A percentile compares a stretch with the other conserved stretches of the same genome.
Conservation (phyloP, 2,329 filamentous ascomycete genomes). For the Graphilbum fragrans region DNA sequence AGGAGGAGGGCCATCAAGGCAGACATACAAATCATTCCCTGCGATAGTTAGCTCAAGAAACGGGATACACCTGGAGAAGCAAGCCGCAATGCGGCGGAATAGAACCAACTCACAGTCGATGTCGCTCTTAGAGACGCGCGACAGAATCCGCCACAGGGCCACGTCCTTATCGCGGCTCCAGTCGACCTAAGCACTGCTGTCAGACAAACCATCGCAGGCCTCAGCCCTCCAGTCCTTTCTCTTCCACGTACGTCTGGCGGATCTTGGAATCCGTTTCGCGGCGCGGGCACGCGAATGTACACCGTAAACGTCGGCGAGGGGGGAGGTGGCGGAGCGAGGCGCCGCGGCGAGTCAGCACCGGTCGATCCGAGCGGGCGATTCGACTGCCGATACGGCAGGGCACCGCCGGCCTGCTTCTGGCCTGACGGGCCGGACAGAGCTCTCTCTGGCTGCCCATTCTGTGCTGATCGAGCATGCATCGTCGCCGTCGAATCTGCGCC, state of each 20-base stretch:
- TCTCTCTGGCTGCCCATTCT: background rate
- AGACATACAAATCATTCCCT: conserved; percentile 62
- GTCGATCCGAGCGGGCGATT: background rate
- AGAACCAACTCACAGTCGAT: conserved; percentile 59
- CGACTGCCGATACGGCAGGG: background rate
- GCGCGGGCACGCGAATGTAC: conserved; percentile 81
- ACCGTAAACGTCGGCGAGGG: conserved; percentile 50
- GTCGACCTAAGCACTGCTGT: conserved; percentile 48
- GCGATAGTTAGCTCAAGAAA: background rate
- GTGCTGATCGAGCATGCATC: background rate
- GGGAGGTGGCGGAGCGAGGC: background rate
- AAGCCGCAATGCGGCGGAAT: background rate
- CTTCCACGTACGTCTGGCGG: conserved; percentile 58
- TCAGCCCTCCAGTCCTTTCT: background rate
- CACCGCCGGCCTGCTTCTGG: background rate
- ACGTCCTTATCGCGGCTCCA: conserved; percentile 86
- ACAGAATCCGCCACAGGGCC: conserved; percentile 80
- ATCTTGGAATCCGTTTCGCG: conserved; percentile 77
- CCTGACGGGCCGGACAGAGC: background rate
- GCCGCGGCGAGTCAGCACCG: background rate
- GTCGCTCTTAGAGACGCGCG: conserved; percentile 67
- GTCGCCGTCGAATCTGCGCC: conserved; percentile 2
- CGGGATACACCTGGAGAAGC: background rate
- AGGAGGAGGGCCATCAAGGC: background rate
- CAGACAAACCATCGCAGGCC: background rate